phyloP scores from a whole-genome alignment of 305 asterid genomes.

The Euphrasia arctica region DNA sequence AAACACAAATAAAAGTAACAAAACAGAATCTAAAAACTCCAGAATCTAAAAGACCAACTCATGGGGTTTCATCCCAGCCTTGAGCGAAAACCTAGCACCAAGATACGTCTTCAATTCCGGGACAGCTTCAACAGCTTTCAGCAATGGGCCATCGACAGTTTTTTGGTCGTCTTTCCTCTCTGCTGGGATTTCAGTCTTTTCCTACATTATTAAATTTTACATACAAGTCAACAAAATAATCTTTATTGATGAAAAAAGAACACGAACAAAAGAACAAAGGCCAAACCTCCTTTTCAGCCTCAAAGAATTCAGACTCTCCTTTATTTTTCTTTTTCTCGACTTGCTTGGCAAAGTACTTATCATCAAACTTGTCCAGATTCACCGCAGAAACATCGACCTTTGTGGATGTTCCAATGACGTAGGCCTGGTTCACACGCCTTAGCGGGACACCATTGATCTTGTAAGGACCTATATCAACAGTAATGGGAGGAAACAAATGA shows the following conservation, averaged over 20 bases:
- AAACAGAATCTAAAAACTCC: constrained; percentile 21
- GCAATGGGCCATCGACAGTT: constrained; percentile 48
- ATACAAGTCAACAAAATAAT: not conserved
- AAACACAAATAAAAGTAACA: constrained; percentile 22
- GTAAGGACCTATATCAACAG: constrained; percentile 54
- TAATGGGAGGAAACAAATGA: not conserved
- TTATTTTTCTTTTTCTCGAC: constrained; percentile 61
- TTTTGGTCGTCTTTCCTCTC: constrained; percentile 81
- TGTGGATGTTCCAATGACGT: constrained; percentile 65
- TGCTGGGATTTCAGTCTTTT: constrained; percentile 49
- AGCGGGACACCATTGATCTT: constrained; percentile 82
- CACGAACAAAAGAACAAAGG: not conserved
- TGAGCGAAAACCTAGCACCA: constrained; percentile 73
- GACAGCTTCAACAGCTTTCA: constrained; percentile 52
- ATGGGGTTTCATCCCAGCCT: constrained; percentile 73
- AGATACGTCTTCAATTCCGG: constrained; percentile 70
- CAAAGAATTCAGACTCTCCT: constrained; percentile 62
- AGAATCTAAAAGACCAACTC: constrained; percentile 61
- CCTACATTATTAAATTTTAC: constrained; percentile 34
- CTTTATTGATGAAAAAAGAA: not conserved
- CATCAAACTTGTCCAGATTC: constrained; percentile 51
- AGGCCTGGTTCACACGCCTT: constrained; percentile 79
- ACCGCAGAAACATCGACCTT: constrained; percentile 52
- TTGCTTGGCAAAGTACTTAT: constrained; percentile 56
- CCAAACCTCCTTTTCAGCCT: constrained; percentile 48